Conservation (phyloP, 2,329 filamentous ascomycete species). For the Teratosphaeria gauchensis region DNA sequence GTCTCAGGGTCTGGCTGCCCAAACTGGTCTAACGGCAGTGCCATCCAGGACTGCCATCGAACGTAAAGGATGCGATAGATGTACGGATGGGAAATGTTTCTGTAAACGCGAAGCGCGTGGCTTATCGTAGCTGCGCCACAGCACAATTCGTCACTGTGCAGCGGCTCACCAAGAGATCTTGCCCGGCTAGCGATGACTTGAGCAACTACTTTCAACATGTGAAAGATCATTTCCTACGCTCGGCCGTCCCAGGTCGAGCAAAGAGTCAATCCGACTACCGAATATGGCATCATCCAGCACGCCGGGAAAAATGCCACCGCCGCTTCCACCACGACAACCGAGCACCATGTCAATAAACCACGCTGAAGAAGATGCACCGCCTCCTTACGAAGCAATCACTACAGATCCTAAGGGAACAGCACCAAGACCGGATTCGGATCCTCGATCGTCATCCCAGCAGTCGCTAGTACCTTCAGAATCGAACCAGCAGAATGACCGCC, state of each 20-base stretch:
- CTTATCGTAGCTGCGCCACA: background rate
- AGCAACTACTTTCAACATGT: background rate
- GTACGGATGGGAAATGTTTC: background rate
- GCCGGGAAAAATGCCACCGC: background rate
- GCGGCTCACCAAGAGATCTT: background rate
- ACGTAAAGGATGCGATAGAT: background rate
- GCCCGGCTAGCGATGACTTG: background rate
- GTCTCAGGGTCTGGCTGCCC: background rate
- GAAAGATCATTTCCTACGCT: background rate
- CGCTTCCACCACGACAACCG: constrained; percentile 2
- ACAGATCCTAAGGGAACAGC: background rate
- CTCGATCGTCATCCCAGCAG: constrained; percentile 36
- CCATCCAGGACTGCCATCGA: background rate
- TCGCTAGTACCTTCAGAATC: constrained; percentile 32
- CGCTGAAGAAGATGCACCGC: constrained; percentile 2
- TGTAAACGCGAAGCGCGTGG: background rate
- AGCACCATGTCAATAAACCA: background rate
- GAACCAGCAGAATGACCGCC: constrained; percentile 26
- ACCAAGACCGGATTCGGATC: constrained; percentile 24
- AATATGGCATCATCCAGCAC: constrained; percentile 14
- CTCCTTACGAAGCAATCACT: constrained; percentile 3
- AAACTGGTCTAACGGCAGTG: background rate
- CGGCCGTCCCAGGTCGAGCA: background rate
- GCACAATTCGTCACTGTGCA: background rate
- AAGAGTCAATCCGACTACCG: background rate